These are phyloP conservation scores for Solanum tarijense DNA, from an alignment of 257 asterid species.

Conservation along the genomic window DNA sequence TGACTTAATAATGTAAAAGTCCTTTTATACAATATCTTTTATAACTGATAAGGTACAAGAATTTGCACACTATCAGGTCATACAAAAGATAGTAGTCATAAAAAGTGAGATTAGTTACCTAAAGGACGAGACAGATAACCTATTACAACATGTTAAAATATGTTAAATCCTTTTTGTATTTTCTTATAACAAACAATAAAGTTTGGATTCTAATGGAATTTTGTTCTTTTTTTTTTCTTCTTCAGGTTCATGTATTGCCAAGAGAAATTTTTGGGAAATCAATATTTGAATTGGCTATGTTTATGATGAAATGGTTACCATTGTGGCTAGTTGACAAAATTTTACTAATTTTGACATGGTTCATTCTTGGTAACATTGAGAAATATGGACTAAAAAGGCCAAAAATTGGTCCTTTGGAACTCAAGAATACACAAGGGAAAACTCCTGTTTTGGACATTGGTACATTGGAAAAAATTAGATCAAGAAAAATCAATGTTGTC, in stretches of 20 bases:
- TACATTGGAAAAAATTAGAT: constrained; percentile 16
- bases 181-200: background rate
- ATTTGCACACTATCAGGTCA: background rate
- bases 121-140: background rate
- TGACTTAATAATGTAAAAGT: background rate
- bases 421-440: constrained; percentile 15
- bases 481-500: constrained; percentile 12
- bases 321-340: constrained; percentile 16
- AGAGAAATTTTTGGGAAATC: constrained; percentile 23
- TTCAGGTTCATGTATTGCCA: constrained; percentile 22
- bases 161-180: background rate
- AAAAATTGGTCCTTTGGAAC: constrained; percentile 14
- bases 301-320: constrained; percentile 21
- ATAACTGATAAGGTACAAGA: background rate
- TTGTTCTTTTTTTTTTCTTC: background rate
- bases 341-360: constrained; percentile 9
- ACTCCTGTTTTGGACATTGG: constrained; percentile 26
- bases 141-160: background rate
- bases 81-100: background rate
- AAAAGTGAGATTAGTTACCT: background rate
- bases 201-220: background rate
- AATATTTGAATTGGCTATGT: constrained; percentile 15
- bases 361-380: constrained; percentile 16
- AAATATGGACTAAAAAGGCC: constrained; percentile 14
- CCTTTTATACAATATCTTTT: background rate